Percentiles rank a stretch among this genome's conserved stretches.
Evolutionary conservation across 2,329 filamentous ascomycete species (phyloP).

Genomic region (Alternaria incomplexa): DNA sequence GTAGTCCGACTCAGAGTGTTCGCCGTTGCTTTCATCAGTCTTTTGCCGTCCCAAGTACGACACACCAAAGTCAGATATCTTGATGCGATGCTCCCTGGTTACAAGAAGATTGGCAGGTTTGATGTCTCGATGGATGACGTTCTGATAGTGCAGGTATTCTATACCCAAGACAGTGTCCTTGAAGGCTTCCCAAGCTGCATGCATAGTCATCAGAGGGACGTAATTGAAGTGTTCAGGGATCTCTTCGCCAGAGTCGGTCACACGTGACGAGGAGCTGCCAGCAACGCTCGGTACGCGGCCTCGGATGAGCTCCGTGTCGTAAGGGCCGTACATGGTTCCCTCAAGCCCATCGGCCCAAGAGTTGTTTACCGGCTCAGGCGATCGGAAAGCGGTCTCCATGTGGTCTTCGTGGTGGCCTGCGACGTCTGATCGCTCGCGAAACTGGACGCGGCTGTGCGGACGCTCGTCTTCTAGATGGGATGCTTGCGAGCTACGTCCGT

Average conservation of each 20-base stretch:
- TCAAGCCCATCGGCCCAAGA: constrained; percentile 65
- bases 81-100: constrained; percentile 83
- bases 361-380: constrained; percentile 26
- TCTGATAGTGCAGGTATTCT: constrained; percentile 75
- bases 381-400: constrained; percentile 46
- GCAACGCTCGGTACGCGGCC: constrained; percentile 80
- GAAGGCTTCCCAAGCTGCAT: constrained; percentile 82
- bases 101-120: constrained; percentile 83
- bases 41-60: constrained; percentile 94
- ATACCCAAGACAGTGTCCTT: constrained; percentile 91
- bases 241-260: constrained; percentile 54
- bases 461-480: constrained; percentile 29
- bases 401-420: constrained; percentile 27
- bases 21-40: constrained; percentile 75
- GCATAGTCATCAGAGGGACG: constrained; percentile 89
- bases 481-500: constrained; percentile 33
- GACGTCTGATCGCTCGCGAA: constrained; percentile 28
- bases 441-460: constrained; percentile 23
- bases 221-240: constrained; percentile 89
- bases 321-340: constrained; percentile 78
- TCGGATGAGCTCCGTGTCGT: constrained; percentile 64
- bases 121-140: constrained; percentile 60
- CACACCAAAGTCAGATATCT: constrained; percentile 98
- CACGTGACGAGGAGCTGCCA: constrained; percentile 71
- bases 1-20: constrained; percentile 80